These are phyloP conservation scores for Hippophae tibetana DNA, from an alignment of 306 rosid genomes.

Conservation along the genomic window DNA sequence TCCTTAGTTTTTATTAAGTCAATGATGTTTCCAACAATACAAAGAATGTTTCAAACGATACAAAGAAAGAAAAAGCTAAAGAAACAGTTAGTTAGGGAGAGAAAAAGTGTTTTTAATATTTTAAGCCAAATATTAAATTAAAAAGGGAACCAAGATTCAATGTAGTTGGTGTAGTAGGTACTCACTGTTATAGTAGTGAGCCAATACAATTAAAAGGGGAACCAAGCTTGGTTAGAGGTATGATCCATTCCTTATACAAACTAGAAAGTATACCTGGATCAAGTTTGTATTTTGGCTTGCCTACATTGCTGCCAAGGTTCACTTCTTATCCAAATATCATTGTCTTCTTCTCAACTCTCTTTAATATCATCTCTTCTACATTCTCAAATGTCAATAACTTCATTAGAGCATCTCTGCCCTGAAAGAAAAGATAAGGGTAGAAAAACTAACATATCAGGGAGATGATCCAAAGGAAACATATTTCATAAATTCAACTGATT, in stretches of 20 bases:
- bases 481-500: no score
- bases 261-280: conserved; percentile 48
- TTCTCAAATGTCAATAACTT: conserved; percentile 57
- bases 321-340: conserved; percentile 57
- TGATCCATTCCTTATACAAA: conserved; percentile 59
- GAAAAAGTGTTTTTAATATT: neutral
- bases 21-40: neutral
- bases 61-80: neutral
- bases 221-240: conserved; percentile 72
- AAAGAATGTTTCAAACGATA: neutral
- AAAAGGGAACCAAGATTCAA: no score
- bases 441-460: neutral
- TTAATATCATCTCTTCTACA: conserved; percentile 66
- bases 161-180: no score
- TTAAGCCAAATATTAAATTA: no score
- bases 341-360: conserved; percentile 83
- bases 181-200: no score
- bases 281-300: conserved; percentile 30
- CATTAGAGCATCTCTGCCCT: conserved; percentile 76
- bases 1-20: neutral
- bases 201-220: no score
- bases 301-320: conserved; percentile 11
- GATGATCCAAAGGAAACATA: neutral
- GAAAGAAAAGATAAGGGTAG: conserved; percentile 3
- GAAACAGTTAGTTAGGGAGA: neutral